A percentile compares a stretch with the other conserved stretches of the same genome.
Evolutionary conservation across 192 early-diverging fungal genomes (phyloP).

Genomic region (Linderina pennispora): DNA sequence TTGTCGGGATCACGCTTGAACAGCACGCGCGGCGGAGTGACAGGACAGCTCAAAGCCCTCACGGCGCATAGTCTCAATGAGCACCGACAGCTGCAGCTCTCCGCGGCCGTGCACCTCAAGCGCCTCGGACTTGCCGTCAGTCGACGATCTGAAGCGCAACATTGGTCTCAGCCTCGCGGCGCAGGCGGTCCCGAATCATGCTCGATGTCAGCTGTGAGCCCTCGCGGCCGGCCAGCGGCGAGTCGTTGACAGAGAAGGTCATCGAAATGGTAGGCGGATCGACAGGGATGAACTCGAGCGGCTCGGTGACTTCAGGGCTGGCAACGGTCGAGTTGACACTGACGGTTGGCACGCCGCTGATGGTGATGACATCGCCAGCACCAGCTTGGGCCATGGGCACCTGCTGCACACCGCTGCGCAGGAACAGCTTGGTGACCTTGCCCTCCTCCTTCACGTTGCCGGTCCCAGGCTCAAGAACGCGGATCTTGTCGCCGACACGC

Average conservation of each 20-base stretch:
- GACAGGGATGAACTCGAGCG: slow-evolving; percentile 70
- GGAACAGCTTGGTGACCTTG: slow-evolving; percentile 68
- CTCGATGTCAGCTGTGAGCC: slow-evolving; percentile 69
- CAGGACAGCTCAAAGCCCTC: slow-evolving; percentile 83
- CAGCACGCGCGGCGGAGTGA: slow-evolving; percentile 77
- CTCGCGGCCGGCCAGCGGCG: slow-evolving; percentile 75
- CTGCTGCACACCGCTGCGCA: slow-evolving; percentile 68
- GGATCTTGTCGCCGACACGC: slow-evolving; percentile 68
- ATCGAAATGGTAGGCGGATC: slow-evolving; percentile 84
- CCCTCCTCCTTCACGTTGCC: slow-evolving; percentile 63
- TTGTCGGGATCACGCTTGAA: slow-evolving; percentile 58
- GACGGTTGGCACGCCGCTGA: slow-evolving; percentile 68
- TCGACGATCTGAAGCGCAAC: slow-evolving; percentile 71
- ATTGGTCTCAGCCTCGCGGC: slow-evolving; percentile 75
- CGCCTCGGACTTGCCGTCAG: slow-evolving; percentile 56
- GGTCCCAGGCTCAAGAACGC: slow-evolving; percentile 59
- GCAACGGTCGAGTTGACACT: slow-evolving; percentile 80
- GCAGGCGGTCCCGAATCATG: slow-evolving; percentile 69
- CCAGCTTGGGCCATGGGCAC: slow-evolving; percentile 65
- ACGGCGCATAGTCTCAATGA: slow-evolving; percentile 86
- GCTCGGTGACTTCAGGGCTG: slow-evolving; percentile 45
- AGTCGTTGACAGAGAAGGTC: slow-evolving; percentile 82
- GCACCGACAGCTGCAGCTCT: slow-evolving; percentile 81
- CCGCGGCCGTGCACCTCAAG: slow-evolving; percentile 83
- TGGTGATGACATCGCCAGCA: slow-evolving; percentile 75